Percentiles rank a stretch among this genome's conserved stretches.
Evolutionary conservation across 2,329 filamentous ascomycete species (phyloP).

Genomic region (Xylaria sp.): DNA sequence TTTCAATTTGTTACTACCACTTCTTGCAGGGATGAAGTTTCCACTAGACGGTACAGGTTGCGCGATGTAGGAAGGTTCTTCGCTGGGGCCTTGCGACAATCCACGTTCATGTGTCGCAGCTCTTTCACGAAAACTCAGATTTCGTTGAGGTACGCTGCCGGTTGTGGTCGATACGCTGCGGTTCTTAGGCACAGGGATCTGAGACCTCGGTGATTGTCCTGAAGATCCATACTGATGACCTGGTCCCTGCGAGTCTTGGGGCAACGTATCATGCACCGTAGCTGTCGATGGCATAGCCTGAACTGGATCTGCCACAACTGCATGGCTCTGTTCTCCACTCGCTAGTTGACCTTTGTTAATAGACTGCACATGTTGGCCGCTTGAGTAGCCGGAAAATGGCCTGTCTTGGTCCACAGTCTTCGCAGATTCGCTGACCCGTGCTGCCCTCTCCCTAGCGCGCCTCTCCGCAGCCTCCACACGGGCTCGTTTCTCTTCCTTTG

Average conservation of each 20-base stretch:
- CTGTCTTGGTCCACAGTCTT: conserved; percentile 26
- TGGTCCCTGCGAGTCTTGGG: conserved; percentile 44
- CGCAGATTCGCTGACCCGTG: conserved; percentile 37
- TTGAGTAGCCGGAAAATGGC: conserved; percentile 29
- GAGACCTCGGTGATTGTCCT: conserved; percentile 38
- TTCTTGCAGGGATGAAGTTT: conserved; percentile 50
- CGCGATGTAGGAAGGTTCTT: conserved; percentile 30
- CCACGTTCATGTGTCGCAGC: conserved; percentile 53
- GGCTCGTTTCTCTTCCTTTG: conserved; percentile 92
- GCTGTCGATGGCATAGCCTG: conserved; percentile 35
- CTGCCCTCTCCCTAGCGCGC: conserved; percentile 67
- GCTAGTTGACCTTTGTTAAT: conserved; percentile 38
- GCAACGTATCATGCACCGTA: conserved; percentile 35
- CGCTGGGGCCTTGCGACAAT: conserved; percentile 40
- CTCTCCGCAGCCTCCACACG: conserved; percentile 82
- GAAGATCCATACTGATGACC: conserved; percentile 36
- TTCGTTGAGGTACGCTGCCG: conserved; percentile 55
- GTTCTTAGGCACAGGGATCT: conserved; percentile 37
- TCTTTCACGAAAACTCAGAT: conserved; percentile 66
- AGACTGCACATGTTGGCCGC: conserved; percentile 43
- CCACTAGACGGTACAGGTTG: conserved; percentile 39
- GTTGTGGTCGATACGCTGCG: conserved; percentile 32
- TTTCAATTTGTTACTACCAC: conserved; percentile 62
- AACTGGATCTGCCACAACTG: conserved; percentile 32
- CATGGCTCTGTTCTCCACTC: conserved; percentile 35